Evolutionary conservation across 768 basidiomycete species (phyloP).

Genomic region (Pisolithus microcarpus): DNA sequence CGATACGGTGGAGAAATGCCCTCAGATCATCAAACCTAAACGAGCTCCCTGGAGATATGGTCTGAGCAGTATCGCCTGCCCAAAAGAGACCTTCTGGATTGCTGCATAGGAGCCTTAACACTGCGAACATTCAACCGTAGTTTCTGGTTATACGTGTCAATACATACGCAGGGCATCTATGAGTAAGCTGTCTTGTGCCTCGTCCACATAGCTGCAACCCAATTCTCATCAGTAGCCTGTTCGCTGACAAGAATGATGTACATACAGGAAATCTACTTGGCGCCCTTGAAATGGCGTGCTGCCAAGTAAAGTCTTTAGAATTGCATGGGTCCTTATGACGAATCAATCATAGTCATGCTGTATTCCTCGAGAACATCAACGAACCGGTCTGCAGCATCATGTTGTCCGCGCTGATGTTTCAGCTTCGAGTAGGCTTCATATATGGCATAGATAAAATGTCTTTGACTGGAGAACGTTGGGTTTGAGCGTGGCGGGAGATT

Average conservation of each 20-base stretch:
- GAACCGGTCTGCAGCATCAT: conserved; percentile 57
- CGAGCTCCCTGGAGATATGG: conserved; percentile 64
- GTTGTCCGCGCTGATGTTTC: conserved; percentile 37
- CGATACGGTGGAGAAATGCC: conserved; percentile 55
- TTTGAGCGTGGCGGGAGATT: conserved; percentile 45
- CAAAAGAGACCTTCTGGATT: conserved; percentile 67
- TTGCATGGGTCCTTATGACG: conserved; percentile 40
- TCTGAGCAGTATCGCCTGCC: conserved; percentile 78
- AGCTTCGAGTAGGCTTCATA: conserved; percentile 47
- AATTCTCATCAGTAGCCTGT: neutral
- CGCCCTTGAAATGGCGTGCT: conserved; percentile 28
- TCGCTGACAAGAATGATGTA: neutral
- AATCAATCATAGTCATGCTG: neutral
- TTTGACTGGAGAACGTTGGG: conserved; percentile 45
- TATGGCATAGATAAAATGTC: conserved; percentile 43
- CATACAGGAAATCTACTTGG: conserved; percentile 52
- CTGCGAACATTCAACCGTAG: conserved; percentile 26
- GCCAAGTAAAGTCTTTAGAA: conserved; percentile 33
- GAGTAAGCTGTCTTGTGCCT: conserved; percentile 65
- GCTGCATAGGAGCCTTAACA: conserved; percentile 52
- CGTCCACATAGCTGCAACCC: conserved; percentile 52
- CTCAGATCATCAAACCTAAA: conserved; percentile 69
- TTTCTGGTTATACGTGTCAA: neutral
- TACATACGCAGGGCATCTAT: conserved; percentile 53
- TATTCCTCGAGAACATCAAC: neutral